Conservation (phyloP, 192 early-diverging fungal species). For the Ambispora gerdemannii region DNA sequence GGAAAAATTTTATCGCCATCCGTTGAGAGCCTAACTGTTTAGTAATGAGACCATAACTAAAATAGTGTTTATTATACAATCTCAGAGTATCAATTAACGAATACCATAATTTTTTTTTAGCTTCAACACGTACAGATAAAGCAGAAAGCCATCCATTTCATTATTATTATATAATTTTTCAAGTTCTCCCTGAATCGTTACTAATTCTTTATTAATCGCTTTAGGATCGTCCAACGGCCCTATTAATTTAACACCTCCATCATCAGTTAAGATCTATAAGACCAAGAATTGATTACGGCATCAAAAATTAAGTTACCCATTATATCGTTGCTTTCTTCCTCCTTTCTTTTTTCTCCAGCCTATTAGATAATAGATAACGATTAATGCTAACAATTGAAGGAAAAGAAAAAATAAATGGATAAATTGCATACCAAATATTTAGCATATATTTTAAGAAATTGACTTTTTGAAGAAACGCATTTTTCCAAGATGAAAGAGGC, state of each 20-base stretch:
- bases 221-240: constrained; percentile 45
- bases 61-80: constrained; percentile 5
- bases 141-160: constrained; percentile 63
- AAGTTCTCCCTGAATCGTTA: constrained; percentile 47
- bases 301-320: constrained; percentile 38
- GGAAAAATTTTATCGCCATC: constrained; percentile 51
- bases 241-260: constrained; percentile 11
- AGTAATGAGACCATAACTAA: constrained; percentile 55
- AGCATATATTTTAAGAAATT: constrained; percentile 79
- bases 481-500: constrained; percentile 51
- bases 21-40: constrained; percentile 39
- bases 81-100: background rate
- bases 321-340: constrained; percentile 55
- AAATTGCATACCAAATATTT: constrained; percentile 61
- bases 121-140: constrained; percentile 57
- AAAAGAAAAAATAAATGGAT: constrained; percentile 1
- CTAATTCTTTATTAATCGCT: constrained; percentile 48
- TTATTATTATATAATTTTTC: constrained; percentile 35
- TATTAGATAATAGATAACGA: too few species aligned
- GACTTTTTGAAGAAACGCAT: constrained; percentile 47
- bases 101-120: constrained; percentile 21
- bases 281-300: background rate
- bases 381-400: too few species aligned
- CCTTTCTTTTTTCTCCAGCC: constrained; percentile 58
- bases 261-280: too few species aligned